Evolutionary conservation across 2,329 filamentous ascomycete genomes (phyloP), one percentile per base, ranked within the genome.

Genomic region (Colletotrichum liriopes): DNA sequence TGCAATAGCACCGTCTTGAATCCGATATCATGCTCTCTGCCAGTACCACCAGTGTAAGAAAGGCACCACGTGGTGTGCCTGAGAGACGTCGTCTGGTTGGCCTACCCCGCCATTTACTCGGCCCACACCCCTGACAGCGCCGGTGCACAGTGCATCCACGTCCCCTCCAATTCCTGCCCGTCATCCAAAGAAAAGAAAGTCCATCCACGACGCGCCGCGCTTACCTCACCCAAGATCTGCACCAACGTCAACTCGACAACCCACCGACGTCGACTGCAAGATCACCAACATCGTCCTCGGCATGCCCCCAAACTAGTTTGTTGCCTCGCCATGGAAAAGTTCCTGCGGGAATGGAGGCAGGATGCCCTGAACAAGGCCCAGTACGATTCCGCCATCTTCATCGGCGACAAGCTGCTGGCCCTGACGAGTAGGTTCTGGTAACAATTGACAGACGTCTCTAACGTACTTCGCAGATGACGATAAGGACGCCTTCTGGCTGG

Each of bases 291-390:
- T 47, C 26, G 37, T 60, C 37, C 41, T 51, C 39, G 65, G 54
- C 43, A 72, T 72, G 69, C 69, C 35, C 51, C 37, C 65, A 23
- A 72, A 63, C 20, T 72, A 68, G 58, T 51, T 26, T 11, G 58
- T 58, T 67, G 56, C 54, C 55, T 56, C 59, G 67, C 37, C 58
- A 98, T 99, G 96, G 95, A 98, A 87, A 92, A 91, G 79, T 98
- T 96, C 83, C 89, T 99, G 79, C 93, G 95, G 81, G 93, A 94
- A 79, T 99, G 96, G 96, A 91, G 95, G 80, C 94, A 98, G 84
- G 95, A 98, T 86, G 95, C 96, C 80, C 87, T 98, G 79, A 96
- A 97, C 84, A 96, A 97, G 82, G 94, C 96, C 75, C 96, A 99
- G 81, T 95, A 98, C 82, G 96, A 98, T 76, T 94, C 96, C 43